Conservation (phyloP, 2,329 filamentous ascomycete genomes). For the Epichloe festucae region DNA sequence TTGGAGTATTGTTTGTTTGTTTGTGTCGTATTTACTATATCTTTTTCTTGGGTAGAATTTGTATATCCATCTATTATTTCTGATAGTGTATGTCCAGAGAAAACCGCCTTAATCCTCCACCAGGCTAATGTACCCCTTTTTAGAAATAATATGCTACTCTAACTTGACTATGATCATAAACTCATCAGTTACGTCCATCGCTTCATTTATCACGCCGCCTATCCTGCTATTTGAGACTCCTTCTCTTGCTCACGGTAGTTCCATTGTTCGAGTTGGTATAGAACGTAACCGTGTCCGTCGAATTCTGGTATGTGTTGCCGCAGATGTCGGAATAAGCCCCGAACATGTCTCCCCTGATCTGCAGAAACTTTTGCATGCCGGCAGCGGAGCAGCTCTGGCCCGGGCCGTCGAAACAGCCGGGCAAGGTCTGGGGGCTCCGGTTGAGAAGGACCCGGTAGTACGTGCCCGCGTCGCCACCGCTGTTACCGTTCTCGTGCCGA, state of each 20-base stretch:
- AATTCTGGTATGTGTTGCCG: slow-evolving; percentile 21
- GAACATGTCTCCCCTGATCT: slow-evolving; percentile 24
- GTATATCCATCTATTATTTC: too few species aligned
- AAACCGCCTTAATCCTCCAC: too few species aligned
- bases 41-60: too few species aligned
- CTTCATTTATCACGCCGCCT: neutral
- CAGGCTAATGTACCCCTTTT: too few species aligned
- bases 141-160: too few species aligned
- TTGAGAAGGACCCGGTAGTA: slow-evolving; percentile 34
- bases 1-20: too few species aligned
- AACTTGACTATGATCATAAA: too few species aligned
- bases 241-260: slow-evolving; percentile 7
- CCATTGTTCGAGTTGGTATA: slow-evolving; percentile 19
- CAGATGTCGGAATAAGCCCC: slow-evolving; percentile 28
- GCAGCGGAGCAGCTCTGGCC: slow-evolving; percentile 29
- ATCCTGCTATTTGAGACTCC: neutral
- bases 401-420: slow-evolving; percentile 29
- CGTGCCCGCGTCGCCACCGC: neutral
- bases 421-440: slow-evolving; percentile 28
- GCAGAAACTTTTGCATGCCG: slow-evolving; percentile 26
- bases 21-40: too few species aligned
- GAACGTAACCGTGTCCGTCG: slow-evolving; percentile 22
- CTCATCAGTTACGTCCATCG: neutral
- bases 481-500: neutral
- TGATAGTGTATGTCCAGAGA: too few species aligned